Conservation (phyloP, 768 basidiomycete genomes). For the Psilocybe cubensis region DNA sequence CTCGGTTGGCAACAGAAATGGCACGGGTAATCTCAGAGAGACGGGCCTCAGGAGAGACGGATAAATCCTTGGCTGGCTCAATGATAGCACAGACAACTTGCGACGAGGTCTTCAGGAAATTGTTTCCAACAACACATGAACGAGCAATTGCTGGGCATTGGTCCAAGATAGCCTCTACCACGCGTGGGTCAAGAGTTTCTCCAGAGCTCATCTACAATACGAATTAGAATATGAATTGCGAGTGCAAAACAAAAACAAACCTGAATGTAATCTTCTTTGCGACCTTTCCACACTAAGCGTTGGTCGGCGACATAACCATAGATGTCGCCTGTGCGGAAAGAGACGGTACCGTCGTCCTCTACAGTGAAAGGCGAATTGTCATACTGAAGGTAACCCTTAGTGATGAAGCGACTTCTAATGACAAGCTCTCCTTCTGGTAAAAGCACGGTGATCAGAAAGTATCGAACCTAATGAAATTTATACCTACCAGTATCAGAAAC, state of each 20-base stretch:
- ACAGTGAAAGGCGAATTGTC: slow-evolving; percentile 29
- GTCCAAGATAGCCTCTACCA: slow-evolving; percentile 30
- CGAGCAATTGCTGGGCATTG: slow-evolving; percentile 25
- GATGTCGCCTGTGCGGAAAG: slow-evolving; percentile 36
- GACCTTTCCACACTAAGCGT: slow-evolving; percentile 34
- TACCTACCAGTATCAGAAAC: slow-evolving; percentile 22
- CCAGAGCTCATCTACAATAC: slow-evolving; percentile 32
- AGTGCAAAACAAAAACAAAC: slow-evolving; percentile 15
- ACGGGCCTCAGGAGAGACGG: slow-evolving; percentile 7
- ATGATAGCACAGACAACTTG: slow-evolving; percentile 34
- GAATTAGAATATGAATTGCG: background rate
- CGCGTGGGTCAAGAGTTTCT: slow-evolving; percentile 37
- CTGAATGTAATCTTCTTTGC: slow-evolving; percentile 37
- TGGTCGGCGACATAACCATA: slow-evolving; percentile 25
- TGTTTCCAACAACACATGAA: slow-evolving; percentile 37
- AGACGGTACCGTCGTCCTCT: slow-evolving; percentile 27
- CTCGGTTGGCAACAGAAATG: slow-evolving; percentile 30
- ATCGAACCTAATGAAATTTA: background rate
- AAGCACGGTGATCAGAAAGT: background rate
- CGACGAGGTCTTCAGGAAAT: slow-evolving; percentile 32
- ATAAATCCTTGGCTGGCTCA: slow-evolving; percentile 20
- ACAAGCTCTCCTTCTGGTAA: slow-evolving; percentile 34
- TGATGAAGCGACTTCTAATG: slow-evolving; percentile 30
- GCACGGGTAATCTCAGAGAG: slow-evolving; percentile 30
- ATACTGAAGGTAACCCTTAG: slow-evolving; percentile 31